Percentiles rank a stretch among this genome's conserved stretches.
Evolutionary conservation across 371 early-diverging fungal species (phyloP).

Genomic region (Lichtheimia ramosa): DNA sequence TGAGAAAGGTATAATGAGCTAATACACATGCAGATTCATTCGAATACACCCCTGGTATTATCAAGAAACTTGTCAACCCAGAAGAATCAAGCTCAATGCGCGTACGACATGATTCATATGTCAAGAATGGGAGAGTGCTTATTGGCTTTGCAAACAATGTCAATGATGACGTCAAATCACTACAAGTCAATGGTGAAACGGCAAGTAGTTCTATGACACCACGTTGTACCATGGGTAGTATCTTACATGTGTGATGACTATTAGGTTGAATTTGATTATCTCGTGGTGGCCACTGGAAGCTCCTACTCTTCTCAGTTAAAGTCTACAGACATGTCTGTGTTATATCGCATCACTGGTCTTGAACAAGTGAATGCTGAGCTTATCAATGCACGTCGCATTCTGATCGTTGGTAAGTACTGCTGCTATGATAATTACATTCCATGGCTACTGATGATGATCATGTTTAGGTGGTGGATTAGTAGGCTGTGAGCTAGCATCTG

Average conservation of each 20-base stretch:
- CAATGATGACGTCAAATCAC: conserved; percentile 19
- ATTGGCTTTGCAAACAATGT: conserved; percentile 39
- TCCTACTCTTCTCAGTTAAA: conserved; percentile 51
- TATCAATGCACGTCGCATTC: conserved; percentile 45
- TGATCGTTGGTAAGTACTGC: conserved; percentile 37
- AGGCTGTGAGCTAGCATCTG: conserved; percentile 66
- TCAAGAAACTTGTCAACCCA: conserved; percentile 28
- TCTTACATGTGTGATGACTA: neutral
- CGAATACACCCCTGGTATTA: conserved; percentile 41
- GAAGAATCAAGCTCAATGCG: conserved; percentile 26
- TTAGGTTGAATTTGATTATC: conserved; percentile 48
- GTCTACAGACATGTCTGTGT: conserved; percentile 36
- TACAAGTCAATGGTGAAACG: conserved; percentile 27
- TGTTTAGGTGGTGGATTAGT: conserved; percentile 63
- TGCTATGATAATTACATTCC: too few species aligned
- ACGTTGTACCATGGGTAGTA: neutral
- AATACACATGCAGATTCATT: conserved; percentile 24
- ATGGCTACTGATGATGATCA: too few species aligned
- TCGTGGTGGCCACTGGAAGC: conserved; percentile 72
- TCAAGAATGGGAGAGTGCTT: conserved; percentile 40
- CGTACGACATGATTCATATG: conserved; percentile 33
- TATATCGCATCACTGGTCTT: conserved; percentile 31
- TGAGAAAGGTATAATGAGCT: neutral
- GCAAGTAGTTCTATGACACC: conserved; percentile 12
- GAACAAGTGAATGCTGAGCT: conserved; percentile 46